These are phyloP conservation scores for Phlegmacium glaucopus DNA, from an alignment of 768 basidiomycete genomes.

Conservation along the genomic window DNA sequence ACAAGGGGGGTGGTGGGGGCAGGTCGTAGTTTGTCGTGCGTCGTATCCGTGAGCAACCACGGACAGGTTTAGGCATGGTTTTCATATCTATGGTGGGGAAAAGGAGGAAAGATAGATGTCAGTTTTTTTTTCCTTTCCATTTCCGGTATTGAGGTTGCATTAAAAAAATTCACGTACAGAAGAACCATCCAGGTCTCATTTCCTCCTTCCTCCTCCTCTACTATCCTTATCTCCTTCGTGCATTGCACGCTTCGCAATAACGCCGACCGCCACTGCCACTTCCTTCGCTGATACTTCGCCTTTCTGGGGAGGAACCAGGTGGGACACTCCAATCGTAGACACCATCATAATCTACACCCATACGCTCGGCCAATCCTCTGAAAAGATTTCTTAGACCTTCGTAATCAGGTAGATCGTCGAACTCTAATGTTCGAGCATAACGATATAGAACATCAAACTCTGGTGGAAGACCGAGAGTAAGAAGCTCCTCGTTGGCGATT, in stretches of 20 bases:
- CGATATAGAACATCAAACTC: conserved; percentile 81
- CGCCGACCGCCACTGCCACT: conserved; percentile 22
- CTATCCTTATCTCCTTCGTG: conserved; percentile 21
- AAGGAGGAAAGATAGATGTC: too few species aligned
- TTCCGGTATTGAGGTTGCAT: background rate
- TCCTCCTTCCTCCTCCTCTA: background rate
- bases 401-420: conserved; percentile 89
- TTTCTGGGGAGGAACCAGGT: conserved; percentile 13
- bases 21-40: too few species aligned
- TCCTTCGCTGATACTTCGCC: conserved; percentile 26
- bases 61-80: too few species aligned
- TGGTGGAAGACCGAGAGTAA: conserved; percentile 73
- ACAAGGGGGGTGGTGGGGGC: too few species aligned
- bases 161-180: background rate
- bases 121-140: too few species aligned
- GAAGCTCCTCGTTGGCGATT: conserved; percentile 56
- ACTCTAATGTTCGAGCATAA: conserved; percentile 79
- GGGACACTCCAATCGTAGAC: conserved; percentile 41
- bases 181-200: background rate
- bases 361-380: conserved; percentile 49
- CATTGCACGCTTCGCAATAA: conserved; percentile 40
- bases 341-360: conserved; percentile 54
- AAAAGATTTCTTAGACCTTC: conserved; percentile 77
- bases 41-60: too few species aligned
- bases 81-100: too few species aligned